A percentile compares a stretch with the other conserved stretches of the same genome.
phyloP scores from a whole-genome alignment of 176 grass and related monocot genomes.

The Carex cristatella region DNA sequence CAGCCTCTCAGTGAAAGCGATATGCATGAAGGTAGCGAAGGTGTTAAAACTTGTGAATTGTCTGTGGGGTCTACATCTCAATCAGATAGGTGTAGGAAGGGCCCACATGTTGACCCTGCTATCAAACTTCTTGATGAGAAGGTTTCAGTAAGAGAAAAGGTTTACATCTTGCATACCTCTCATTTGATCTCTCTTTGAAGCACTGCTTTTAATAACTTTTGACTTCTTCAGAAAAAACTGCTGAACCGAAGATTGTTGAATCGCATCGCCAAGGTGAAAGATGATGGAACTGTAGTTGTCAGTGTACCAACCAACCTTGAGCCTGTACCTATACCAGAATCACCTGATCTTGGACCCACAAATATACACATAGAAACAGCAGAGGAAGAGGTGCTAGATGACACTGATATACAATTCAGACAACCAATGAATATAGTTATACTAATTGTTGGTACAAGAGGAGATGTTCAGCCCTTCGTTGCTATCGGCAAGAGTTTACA shows the following conservation, averaged over 20 bases:
- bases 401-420: slow-evolving; percentile 50
- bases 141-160: slow-evolving; percentile 72
- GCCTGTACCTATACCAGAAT: not conserved
- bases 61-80: slow-evolving; percentile 30
- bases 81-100: slow-evolving; percentile 55
- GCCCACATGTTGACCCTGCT: slow-evolving; percentile 41
- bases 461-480: slow-evolving; percentile 96
- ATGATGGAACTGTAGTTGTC: slow-evolving; percentile 95
- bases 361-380: slow-evolving; percentile 37
- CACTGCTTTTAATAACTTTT: slow-evolving; percentile 1
- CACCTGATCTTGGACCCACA: slow-evolving; percentile 21
- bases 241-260: slow-evolving; percentile 44
- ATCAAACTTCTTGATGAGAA: slow-evolving; percentile 68
- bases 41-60: slow-evolving; percentile 40
- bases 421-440: slow-evolving; percentile 91
- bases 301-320: slow-evolving; percentile 74
- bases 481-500: slow-evolving; percentile 94
- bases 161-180: slow-evolving; percentile 9
- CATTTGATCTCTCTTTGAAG: not conserved
- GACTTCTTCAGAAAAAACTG: slow-evolving; percentile 40
- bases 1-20: slow-evolving; percentile 50
- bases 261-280: slow-evolving; percentile 68
- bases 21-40: slow-evolving; percentile 48
- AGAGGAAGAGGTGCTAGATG: slow-evolving; percentile 55
- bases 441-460: slow-evolving; percentile 96